phyloP scores from a whole-genome alignment of 768 basidiomycete genomes.

The Termitomyces sp. region DNA sequence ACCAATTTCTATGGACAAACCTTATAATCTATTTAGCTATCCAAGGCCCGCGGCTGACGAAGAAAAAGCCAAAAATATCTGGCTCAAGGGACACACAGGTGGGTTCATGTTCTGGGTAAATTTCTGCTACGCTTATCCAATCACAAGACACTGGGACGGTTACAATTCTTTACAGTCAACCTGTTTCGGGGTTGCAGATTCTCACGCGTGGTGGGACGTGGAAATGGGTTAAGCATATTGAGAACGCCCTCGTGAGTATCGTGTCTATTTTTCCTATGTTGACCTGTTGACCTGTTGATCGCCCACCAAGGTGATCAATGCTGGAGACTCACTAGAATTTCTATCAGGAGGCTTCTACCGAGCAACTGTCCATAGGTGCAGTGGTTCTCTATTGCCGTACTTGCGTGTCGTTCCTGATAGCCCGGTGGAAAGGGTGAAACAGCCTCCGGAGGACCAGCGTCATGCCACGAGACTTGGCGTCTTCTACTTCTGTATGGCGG shows the following conservation, averaged over 20 bases:
- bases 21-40: conserved; percentile 21
- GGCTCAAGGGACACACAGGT: conserved; percentile 48
- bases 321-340: conserved; percentile 41
- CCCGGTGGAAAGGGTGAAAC: conserved; percentile 24
- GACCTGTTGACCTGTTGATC: neutral
- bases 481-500: conserved; percentile 52
- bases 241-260: conserved; percentile 35
- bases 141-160: conserved; percentile 35
- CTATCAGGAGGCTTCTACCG: conserved; percentile 39
- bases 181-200: conserved; percentile 42
- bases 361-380: conserved; percentile 34
- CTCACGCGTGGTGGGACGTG: conserved; percentile 34
- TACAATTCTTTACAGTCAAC: conserved; percentile 44
- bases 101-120: neutral
- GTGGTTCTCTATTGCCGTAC: conserved; percentile 1
- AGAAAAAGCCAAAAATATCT: conserved; percentile 35
- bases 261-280: neutral
- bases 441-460: conserved; percentile 40
- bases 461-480: conserved; percentile 35
- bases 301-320: conserved; percentile 22
- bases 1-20: neutral
- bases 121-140: neutral
- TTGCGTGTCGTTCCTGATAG: neutral
- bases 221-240: conserved; percentile 42
- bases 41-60: conserved; percentile 39